phyloP scores from a whole-genome alignment of 306 rosid genomes.

The Ormosia semicastrata region DNA sequence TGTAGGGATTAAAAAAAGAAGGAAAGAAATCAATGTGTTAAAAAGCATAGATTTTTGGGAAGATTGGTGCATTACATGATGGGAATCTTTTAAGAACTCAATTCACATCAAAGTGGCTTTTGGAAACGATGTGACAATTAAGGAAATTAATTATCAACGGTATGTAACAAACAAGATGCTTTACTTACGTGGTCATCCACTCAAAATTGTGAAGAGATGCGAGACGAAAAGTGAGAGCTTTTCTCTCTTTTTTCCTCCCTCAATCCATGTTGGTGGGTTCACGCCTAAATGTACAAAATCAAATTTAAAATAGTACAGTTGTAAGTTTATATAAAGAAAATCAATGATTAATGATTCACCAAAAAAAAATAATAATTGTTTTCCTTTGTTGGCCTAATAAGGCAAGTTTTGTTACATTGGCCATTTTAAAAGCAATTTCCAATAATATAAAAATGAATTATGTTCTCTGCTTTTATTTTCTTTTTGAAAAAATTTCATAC shows the following conservation, averaged over 20 bases:
- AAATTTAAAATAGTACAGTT: not conserved
- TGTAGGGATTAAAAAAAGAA: too few relatives aligned
- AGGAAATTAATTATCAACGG: conserved; percentile 17
- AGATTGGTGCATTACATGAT: not conserved
- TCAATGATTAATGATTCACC: too few relatives aligned
- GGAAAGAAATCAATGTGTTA: not conserved
- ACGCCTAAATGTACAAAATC: not conserved
- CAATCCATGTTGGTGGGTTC: not conserved
- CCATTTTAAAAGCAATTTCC: too few relatives aligned
- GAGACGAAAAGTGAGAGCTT: not conserved
- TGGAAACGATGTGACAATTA: not conserved
- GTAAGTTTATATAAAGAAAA: too few relatives aligned
- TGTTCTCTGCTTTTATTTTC: too few relatives aligned
- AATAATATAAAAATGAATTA: too few relatives aligned
- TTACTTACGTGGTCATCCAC: not conserved
- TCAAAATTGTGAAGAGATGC: not conserved
- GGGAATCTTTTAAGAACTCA: not conserved
- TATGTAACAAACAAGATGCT: not conserved
- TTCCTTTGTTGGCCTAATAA: too few relatives aligned
- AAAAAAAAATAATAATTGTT: too few relatives aligned
- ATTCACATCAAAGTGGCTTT: not conserved
- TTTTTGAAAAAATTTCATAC: too few relatives aligned
- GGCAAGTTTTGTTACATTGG: too few relatives aligned
- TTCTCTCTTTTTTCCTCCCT: not conserved
- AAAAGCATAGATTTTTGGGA: not conserved